phyloP scores from a whole-genome alignment of 306 rosid genomes.

The Castanopsis chinensis region DNA sequence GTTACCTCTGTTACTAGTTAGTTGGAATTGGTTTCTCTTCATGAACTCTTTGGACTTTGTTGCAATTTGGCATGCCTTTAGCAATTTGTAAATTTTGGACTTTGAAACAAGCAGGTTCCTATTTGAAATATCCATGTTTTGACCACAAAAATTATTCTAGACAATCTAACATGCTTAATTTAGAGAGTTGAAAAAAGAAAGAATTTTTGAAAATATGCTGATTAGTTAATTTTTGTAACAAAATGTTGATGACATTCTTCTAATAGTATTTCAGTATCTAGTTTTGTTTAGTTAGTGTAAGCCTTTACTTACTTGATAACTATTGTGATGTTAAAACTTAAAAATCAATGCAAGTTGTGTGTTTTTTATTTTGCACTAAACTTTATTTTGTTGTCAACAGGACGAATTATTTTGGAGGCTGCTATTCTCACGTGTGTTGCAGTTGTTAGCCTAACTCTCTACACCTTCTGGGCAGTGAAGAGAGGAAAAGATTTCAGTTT shows the following conservation, averaged over 20 bases:
- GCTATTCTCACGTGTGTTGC: constrained; percentile 26
- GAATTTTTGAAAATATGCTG: no score
- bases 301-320: neutral
- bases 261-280: no score
- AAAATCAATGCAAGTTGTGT: neutral
- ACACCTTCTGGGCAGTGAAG: constrained; percentile 42
- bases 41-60: neutral
- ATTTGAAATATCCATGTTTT: no score
- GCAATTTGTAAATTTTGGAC: neutral
- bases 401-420: constrained; percentile 20
- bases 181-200: no score
- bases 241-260: neutral
- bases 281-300: neutral
- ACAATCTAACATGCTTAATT: no score
- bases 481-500: constrained; percentile 33
- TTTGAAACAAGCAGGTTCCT: neutral
- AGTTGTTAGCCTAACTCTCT: constrained; percentile 27
- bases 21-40: no score
- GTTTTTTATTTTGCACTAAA: neutral
- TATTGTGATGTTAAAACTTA: neutral
- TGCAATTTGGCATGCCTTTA: neutral
- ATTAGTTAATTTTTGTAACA: no score
- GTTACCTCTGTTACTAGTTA: no score
- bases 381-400: constrained; percentile 14
- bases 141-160: no score